These are phyloP conservation scores for Populus ilicifolia DNA, from an alignment of 345 rosid species.

Conservation along the genomic window DNA sequence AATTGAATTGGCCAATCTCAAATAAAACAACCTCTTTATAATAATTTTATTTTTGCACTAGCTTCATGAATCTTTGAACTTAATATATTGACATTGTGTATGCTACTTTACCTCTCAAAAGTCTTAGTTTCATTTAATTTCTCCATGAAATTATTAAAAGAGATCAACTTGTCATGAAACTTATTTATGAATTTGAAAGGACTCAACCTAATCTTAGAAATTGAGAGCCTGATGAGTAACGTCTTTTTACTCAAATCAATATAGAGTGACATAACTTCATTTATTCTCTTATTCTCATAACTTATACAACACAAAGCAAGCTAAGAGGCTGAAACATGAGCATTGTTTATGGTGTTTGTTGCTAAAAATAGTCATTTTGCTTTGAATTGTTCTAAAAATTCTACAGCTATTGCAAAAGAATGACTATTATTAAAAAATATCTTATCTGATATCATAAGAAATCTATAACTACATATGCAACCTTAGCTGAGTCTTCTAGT, in stretches of 20 bases:
- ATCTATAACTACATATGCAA: background rate
- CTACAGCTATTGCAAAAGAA: too few relatives aligned
- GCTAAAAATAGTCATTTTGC: background rate
- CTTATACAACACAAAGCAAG: conserved; percentile 5
- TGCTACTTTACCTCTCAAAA: background rate
- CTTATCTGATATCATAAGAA: background rate
- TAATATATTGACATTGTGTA: background rate
- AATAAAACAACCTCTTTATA: too few relatives aligned
- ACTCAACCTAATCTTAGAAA: background rate
- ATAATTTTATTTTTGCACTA: too few relatives aligned
- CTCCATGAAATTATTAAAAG: background rate
- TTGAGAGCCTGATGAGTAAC: background rate
- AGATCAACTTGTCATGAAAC: conserved; percentile 2
- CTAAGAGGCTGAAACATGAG: background rate
- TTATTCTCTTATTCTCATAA: background rate
- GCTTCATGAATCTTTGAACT: background rate
- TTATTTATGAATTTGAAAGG: background rate
- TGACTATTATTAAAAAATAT: background rate
- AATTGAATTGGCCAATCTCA: too few relatives aligned
- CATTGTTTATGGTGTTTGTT: background rate
- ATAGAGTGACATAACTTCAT: background rate
- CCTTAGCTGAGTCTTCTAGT: background rate
- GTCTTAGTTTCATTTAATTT: background rate
- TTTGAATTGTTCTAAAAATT: background rate
- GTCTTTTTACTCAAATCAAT: background rate